Conservation (phyloP, 352 stramenopile species). For the Globisporangium viniferum region DNA sequence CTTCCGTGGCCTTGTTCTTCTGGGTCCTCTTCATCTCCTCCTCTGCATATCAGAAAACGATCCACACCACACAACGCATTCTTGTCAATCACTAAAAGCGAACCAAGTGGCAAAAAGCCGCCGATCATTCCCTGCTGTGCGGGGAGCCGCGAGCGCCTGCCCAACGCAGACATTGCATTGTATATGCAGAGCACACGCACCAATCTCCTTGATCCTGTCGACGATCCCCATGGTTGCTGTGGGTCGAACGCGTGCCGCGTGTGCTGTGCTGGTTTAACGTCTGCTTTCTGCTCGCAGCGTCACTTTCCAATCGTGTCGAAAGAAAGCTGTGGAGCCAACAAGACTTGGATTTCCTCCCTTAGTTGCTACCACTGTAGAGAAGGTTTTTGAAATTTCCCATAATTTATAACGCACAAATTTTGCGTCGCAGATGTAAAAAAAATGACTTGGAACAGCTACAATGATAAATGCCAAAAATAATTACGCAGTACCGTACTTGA, state of each 20-base stretch:
- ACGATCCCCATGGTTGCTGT: constrained; percentile 86
- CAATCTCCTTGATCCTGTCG: constrained; percentile 93
- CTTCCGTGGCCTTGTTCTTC: constrained; percentile 97
- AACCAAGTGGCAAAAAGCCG: not conserved
- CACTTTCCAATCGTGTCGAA: not conserved
- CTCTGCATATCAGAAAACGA: constrained; percentile 42
- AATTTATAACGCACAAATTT: too few species aligned
- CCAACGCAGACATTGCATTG: not conserved
- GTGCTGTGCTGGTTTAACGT: not conserved
- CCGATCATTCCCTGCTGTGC: not conserved
- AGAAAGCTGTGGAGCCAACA: not conserved
- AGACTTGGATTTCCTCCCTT: too few species aligned
- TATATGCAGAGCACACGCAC: constrained; percentile 28
- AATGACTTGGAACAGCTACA: too few species aligned
- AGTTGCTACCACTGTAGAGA: too few species aligned
- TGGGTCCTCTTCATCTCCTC: constrained; percentile 97
- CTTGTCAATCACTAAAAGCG: not conserved
- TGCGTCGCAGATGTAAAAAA: too few species aligned
- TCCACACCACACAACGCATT: not conserved
- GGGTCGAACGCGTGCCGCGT: not conserved
- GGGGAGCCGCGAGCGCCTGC: not conserved
- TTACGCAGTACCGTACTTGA: too few species aligned
- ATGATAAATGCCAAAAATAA: too few species aligned
- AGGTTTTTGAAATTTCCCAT: too few species aligned
- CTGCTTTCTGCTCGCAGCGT: not conserved